Conservation (phyloP, 2,329 filamentous ascomycete genomes). For the Colletotrichum sp. region DNA sequence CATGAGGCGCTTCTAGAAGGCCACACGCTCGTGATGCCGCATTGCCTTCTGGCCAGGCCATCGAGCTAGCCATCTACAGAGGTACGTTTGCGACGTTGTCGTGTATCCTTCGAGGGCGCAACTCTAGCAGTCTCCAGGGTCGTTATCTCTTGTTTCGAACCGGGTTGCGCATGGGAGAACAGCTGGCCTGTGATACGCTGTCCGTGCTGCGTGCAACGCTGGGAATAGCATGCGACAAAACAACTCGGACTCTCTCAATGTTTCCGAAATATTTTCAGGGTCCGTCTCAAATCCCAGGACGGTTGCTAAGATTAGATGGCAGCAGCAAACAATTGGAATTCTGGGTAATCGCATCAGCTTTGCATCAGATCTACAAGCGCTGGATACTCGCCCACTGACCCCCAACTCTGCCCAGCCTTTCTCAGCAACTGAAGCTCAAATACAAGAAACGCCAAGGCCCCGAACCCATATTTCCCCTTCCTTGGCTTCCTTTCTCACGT, state of each 20-base stretch:
- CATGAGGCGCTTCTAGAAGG: neutral
- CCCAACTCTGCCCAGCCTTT: neutral
- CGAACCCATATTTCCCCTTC: neutral
- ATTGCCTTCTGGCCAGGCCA: neutral
- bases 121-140: neutral
- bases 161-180: neutral
- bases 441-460: constrained; percentile 18
- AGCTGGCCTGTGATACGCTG: constrained; percentile 7
- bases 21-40: neutral
- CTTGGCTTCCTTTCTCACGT: neutral
- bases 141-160: neutral
- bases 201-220: constrained; percentile 6
- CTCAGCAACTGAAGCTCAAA: neutral
- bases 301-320: neutral
- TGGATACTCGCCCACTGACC: neutral
- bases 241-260: neutral
- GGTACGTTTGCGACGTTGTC: neutral
- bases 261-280: neutral
- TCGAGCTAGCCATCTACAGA: too few relatives aligned
- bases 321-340: neutral
- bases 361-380: neutral
- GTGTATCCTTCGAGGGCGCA: neutral
- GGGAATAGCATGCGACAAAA: constrained; percentile 14
- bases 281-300: neutral
- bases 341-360: neutral